These are phyloP conservation scores for Geranium brycei DNA, from an alignment of 345 rosid species.

Conservation along the genomic window DNA sequence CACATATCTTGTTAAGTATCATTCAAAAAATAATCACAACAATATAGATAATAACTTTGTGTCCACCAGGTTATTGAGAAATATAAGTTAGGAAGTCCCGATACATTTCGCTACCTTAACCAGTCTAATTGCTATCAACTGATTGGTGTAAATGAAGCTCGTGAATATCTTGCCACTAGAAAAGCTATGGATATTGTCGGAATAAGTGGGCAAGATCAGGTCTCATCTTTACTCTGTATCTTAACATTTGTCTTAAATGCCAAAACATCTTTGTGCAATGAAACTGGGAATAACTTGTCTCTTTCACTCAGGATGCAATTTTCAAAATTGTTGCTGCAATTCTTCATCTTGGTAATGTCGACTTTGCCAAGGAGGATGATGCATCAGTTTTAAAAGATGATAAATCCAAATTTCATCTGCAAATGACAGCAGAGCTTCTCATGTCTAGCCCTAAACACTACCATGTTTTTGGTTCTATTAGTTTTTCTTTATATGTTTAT, in stretches of 20 bases:
- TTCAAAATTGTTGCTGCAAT: slow-evolving; percentile 80
- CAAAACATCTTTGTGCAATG: background rate
- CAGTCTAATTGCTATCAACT: slow-evolving; percentile 76
- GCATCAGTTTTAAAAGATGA: slow-evolving; percentile 53
- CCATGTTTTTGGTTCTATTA: slow-evolving; percentile 8
- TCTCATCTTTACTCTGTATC: slow-evolving; percentile 11
- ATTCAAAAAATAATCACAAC: slow-evolving; percentile 4
- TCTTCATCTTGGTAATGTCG: slow-evolving; percentile 83
- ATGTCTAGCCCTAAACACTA: slow-evolving; percentile 24
- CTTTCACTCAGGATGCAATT: slow-evolving; percentile 49
- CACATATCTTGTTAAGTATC: slow-evolving; percentile 4
- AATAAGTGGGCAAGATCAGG: slow-evolving; percentile 69
- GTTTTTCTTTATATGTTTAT: slow-evolving; percentile 6
- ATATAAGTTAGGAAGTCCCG: slow-evolving; percentile 71
- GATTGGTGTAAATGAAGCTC: slow-evolving; percentile 60
- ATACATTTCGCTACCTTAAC: slow-evolving; percentile 85
- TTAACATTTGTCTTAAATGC: background rate
- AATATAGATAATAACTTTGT: slow-evolving; percentile 14
- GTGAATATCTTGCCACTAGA: slow-evolving; percentile 62
- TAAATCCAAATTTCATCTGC: slow-evolving; percentile 57
- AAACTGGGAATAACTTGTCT: slow-evolving; percentile 2
- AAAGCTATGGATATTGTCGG: slow-evolving; percentile 88
- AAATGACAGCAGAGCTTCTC: slow-evolving; percentile 69
- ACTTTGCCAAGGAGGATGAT: slow-evolving; percentile 55
- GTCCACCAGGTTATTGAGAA: slow-evolving; percentile 58